A percentile compares a stretch with the other conserved stretches of the same genome.
Conservation (phyloP, 139 green algal genomes). For the Medakamo hakoo region DNA sequence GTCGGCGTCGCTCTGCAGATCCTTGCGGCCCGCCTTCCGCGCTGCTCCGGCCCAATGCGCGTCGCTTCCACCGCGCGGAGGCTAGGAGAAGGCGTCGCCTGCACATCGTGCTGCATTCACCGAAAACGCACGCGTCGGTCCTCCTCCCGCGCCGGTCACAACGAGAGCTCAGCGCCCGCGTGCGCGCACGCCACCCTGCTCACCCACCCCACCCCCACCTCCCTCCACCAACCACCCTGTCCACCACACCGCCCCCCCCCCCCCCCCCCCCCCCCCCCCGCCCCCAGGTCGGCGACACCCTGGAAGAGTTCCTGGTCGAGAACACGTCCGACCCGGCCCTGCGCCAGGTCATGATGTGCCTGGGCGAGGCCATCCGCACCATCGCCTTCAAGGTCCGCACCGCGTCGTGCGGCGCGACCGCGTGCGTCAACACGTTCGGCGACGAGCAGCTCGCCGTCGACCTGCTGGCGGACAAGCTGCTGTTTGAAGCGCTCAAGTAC, state of each 20-base stretch:
- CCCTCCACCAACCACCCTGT: neutral
- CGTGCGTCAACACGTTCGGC: constrained; percentile 87
- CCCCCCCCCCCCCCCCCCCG: neutral
- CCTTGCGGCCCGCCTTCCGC: too few relatives aligned
- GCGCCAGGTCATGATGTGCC: constrained; percentile 75
- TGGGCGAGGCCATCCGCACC: constrained; percentile 78
- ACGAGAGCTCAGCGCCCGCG: neutral
- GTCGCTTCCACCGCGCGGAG: too few relatives aligned
- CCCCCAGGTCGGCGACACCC: constrained; percentile 62
- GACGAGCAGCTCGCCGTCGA: constrained; percentile 91
- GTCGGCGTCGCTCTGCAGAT: too few relatives aligned
- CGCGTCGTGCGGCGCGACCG: constrained; percentile 65
- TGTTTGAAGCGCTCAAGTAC: constrained; percentile 81
- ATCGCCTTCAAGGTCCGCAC: constrained; percentile 91
- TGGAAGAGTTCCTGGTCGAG: constrained; percentile 83
- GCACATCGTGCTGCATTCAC: neutral
- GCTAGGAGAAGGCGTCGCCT: too few relatives aligned
- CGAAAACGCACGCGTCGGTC: neutral
- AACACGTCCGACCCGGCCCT: constrained; percentile 72
- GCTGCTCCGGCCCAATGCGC: too few relatives aligned
- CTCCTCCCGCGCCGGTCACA: neutral
- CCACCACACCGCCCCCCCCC: neutral
- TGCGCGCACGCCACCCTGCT: neutral
- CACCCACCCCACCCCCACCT: neutral
- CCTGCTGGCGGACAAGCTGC: constrained; percentile 84